Evolutionary conservation across 2,329 filamentous ascomycete genomes (phyloP).

Genomic region (Cladophialophora psammophila): DNA sequence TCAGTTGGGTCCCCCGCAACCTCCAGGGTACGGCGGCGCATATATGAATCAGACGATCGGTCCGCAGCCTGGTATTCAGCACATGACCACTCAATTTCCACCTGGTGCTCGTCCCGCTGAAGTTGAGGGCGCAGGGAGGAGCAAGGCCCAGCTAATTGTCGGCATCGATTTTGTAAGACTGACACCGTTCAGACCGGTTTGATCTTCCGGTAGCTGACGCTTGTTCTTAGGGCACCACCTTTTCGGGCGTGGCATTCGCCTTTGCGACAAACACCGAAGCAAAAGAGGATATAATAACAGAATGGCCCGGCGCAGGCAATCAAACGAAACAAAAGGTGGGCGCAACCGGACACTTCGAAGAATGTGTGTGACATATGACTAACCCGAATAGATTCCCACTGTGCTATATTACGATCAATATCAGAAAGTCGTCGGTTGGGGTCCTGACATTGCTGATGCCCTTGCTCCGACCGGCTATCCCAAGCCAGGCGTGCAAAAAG

Average conservation of each 20-base stretch:
- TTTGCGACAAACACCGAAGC: conserved; percentile 96
- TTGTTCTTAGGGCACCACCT: conserved; percentile 80
- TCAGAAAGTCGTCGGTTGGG: conserved; percentile 99
- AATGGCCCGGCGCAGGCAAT: conserved; percentile 97
- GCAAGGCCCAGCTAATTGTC: conserved; percentile 96
- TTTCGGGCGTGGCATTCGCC: conserved; percentile 93
- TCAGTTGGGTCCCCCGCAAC: conserved; percentile 47
- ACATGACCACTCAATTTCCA: conserved; percentile 43
- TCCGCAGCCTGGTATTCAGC: conserved; percentile 42
- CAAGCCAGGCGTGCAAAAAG: conserved; percentile 96
- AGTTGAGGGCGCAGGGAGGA: conserved; percentile 85
- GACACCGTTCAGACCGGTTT: not conserved
- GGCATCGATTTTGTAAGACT: conserved; percentile 93
- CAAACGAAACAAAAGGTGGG: conserved; percentile 97
- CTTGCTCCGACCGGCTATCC: conserved; percentile 96
- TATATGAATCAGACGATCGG: conserved; percentile 37
- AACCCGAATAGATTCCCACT: conserved; percentile 78
- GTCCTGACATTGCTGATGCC: conserved; percentile 95
- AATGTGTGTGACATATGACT: not conserved
- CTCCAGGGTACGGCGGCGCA: conserved; percentile 54
- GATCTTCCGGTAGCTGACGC: not conserved
- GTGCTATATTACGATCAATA: conserved; percentile 99
- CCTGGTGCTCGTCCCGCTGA: conserved; percentile 58
- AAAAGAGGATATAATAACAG: conserved; percentile 98
- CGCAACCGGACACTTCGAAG: conserved; percentile 2